phyloP scores from a whole-genome alignment of 2,329 filamentous ascomycete species.

The Beauveria medogensis region DNA sequence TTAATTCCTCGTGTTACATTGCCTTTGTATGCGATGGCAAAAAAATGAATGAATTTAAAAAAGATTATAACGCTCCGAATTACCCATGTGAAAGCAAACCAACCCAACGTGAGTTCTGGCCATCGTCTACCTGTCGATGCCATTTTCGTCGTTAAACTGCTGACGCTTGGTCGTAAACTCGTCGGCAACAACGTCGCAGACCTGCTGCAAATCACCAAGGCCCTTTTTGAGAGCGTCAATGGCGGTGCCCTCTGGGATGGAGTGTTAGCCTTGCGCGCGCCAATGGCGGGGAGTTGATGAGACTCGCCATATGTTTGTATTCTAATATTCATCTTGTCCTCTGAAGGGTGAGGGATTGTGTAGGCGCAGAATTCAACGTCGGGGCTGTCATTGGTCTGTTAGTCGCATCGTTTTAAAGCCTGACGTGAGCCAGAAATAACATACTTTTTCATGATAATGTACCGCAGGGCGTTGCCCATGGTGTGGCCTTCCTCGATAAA shows the following conservation, averaged over 20 bases:
- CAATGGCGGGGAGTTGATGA: too few relatives aligned
- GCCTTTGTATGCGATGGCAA: neutral
- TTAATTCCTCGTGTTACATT: neutral
- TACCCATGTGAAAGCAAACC: neutral
- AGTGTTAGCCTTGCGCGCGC: slow-evolving; percentile 5
- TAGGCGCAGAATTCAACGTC: slow-evolving; percentile 98
- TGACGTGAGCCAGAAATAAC: slow-evolving; percentile 21
- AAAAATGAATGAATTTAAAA: neutral
- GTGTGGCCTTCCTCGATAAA: slow-evolving; percentile 93
- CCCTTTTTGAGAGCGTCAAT: slow-evolving; percentile 86
- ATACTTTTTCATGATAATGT: slow-evolving; percentile 98
- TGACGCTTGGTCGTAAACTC: slow-evolving; percentile 63
- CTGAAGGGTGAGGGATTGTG: slow-evolving; percentile 92
- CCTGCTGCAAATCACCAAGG: slow-evolving; percentile 75
- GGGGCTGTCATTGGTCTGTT: slow-evolving; percentile 40
- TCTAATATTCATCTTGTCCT: slow-evolving; percentile 91
- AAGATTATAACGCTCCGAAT: neutral
- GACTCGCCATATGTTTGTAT: slow-evolving; percentile 90
- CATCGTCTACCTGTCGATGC: slow-evolving; percentile 21
- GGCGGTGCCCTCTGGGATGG: slow-evolving; percentile 60
- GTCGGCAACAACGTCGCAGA: slow-evolving; percentile 89
- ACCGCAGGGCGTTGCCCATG: slow-evolving; percentile 85
- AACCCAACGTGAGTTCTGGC: too few relatives aligned
- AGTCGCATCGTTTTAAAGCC: too few relatives aligned
- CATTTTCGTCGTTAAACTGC: slow-evolving; percentile 26